Base-by-base conservation (phyloP, 169 alveolate genomes). In the Plasmodium cynomolgi region DNA sequence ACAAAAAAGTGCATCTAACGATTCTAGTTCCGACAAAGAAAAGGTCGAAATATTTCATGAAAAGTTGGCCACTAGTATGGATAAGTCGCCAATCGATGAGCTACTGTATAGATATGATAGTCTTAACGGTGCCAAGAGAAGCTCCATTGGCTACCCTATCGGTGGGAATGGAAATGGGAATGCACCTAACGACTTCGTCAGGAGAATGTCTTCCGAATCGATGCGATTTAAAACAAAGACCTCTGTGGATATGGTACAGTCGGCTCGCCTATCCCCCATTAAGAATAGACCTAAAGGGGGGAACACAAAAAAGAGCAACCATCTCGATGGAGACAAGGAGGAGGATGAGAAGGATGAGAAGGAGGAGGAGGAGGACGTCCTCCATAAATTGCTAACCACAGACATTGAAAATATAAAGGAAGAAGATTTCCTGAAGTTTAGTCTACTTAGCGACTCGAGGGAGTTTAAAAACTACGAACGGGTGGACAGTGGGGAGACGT, bases 41-140 rank as follows among this genome's bases (percentile, higher is more conserved):
- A 33, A 73, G 34, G 17, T 26, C 15, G 80, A 33, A 1, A 11
- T 7, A 3, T n/a, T 62, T 34, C 17, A 58, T n/a, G 62, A 75
- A 31, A 11, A 54, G 29, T 85, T 74, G 56, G 11, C 68, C 2
- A 77, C 0, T 1, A 26, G 41, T 26, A 20, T 54, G 9, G 93
- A 86, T n/a, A 50, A 86, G 5, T 86, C 93, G 0, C 93, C 93
- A 5, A 86, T 86, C 7, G 93, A 86, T n/a, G 81, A 86, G 44
- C 81, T 86, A 33, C 81, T 86, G 23, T 86, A 86, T 31, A 75
- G 81, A 41, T 74, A 83, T 58, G 91, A 83, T 54, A 31, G 26
- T 17, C 26, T 83, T 47, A 72, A 17, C 29, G 56, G 58, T 26
- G 81, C 29, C 1, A 39, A 34, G 3, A 75, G 80, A 26, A 84